Evolutionary conservation across 345 rosid genomes (phyloP), one percentile per base, ranked within the genome.

Genomic region (Corchorus capsularis): DNA sequence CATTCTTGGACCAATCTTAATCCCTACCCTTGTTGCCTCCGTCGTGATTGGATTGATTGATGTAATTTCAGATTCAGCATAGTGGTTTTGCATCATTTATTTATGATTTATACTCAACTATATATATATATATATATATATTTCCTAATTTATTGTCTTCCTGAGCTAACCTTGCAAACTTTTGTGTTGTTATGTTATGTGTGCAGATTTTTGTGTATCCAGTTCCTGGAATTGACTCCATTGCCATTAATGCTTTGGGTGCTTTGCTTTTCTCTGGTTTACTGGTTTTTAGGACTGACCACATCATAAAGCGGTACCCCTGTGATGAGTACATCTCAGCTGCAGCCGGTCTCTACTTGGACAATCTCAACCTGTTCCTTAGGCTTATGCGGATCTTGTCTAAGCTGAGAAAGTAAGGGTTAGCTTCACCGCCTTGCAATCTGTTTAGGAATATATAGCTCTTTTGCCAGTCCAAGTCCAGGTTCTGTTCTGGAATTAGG

Each of bases 281-380:
- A 88, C 86, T 94, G 27, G 87, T 94, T 46, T 91, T 87, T 14
- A 96, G 92, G 84, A 92, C 98, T 0, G 87, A 94, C 84, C 83
- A 94, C 81, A 82, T 94, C 79, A 94, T 94, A 76, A 94, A 94
- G 82, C 96, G 98, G 54, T 89, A 85, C 88, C 85, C 90, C 0
- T 91, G 92, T 39, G 98, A 94, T 45, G 90, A 92, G 60, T 91
- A 92, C 86, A 94, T 94, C 55, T 82, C 88, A 76, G 98, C 98
- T 19, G 89, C 98, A 0, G 87, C 79, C 59, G 78, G 91, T 39
- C 96, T 94, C 54, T 94, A 94, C 78, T 83, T 94, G 82, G 97
- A 94, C 82, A 85, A 90, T 69, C 87, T 94, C 80, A 92, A 94
- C 74, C 89, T 94, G 67, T 94, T 94, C 87, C 83, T 92, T 19